Percentiles rank a stretch among this genome's conserved stretches.
Conservation (phyloP, 805 yeast species). For the Cyberlindnera galapagoensis region DNA sequence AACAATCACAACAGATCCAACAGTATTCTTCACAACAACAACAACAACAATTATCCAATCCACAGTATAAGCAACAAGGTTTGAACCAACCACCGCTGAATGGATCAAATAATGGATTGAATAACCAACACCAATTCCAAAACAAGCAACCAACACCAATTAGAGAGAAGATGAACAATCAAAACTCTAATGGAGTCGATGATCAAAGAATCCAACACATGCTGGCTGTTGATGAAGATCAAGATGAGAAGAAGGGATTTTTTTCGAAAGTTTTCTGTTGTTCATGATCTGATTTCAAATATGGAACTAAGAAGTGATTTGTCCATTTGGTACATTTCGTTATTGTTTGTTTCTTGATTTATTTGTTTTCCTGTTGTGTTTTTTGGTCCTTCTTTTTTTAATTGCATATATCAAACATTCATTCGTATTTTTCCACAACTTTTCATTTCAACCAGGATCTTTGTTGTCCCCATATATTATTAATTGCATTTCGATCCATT, state of each 20-base stretch:
- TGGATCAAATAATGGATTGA: slow-evolving; percentile 11
- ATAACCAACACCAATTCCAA: slow-evolving; percentile 25
- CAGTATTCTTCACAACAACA: slow-evolving; percentile 15
- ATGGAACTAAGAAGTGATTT: too few species aligned
- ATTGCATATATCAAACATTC: too few species aligned
- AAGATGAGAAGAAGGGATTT: slow-evolving; percentile 18
- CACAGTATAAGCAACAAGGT: slow-evolving; percentile 10
- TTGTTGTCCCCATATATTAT: too few species aligned
- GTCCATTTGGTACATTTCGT: too few species aligned
- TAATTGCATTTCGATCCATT: too few species aligned
- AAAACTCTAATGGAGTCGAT: slow-evolving; percentile 15
- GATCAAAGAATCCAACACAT: slow-evolving; percentile 16
- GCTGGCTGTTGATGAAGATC: slow-evolving; percentile 13
- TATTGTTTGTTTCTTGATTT: too few species aligned
- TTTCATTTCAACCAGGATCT: too few species aligned
- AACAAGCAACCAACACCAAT: slow-evolving; percentile 26
- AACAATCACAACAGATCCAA: slow-evolving; percentile 14
- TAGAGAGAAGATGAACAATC: slow-evolving; percentile 22
- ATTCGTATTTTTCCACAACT: too few species aligned
- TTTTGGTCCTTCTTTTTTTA: too few species aligned
- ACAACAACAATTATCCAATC: slow-evolving; percentile 13
- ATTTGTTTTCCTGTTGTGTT: too few species aligned
- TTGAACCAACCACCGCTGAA: slow-evolving; percentile 8
- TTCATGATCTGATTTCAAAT: slow-evolving; percentile 5
- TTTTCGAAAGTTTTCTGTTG: slow-evolving; percentile 23